Evolutionary conservation across 176 grass and related monocot species (phyloP).

Genomic region (Neostapfia colusana): DNA sequence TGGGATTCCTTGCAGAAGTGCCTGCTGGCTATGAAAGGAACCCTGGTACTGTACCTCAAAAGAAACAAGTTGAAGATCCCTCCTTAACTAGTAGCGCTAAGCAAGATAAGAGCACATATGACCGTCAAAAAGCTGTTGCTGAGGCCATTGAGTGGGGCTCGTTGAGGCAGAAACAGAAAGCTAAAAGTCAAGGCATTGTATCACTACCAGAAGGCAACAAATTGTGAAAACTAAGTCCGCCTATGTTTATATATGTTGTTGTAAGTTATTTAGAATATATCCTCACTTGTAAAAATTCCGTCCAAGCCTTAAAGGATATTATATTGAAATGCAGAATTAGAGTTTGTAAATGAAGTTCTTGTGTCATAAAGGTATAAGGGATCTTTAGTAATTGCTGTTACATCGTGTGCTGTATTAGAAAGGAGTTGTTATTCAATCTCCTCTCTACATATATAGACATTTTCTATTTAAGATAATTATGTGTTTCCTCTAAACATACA

Average conservation of each 20-base stretch:
- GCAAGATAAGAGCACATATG: slow-evolving; percentile 31
- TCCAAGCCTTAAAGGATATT: not conserved
- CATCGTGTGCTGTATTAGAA: not conserved
- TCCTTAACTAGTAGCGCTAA: slow-evolving; percentile 13
- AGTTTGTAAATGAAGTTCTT: slow-evolving; percentile 37
- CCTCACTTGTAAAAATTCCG: slow-evolving; percentile 29
- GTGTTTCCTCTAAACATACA: not conserved
- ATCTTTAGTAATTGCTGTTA: slow-evolving; percentile 5
- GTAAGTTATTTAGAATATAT: slow-evolving; percentile 24
- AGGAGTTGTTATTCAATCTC: not conserved
- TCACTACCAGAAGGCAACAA: slow-evolving; percentile 26
- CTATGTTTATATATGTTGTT: not conserved
- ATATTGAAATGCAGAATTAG: slow-evolving; percentile 26
- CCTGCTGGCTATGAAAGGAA: slow-evolving; percentile 30
- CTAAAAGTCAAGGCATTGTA: slow-evolving; percentile 20
- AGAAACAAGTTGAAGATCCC: slow-evolving; percentile 28
- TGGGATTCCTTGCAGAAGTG: slow-evolving; percentile 58
- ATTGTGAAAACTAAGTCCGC: slow-evolving; percentile 18
- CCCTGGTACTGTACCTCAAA: not conserved
- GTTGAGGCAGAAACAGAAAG: slow-evolving; percentile 47
- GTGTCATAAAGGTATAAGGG: slow-evolving; percentile 21
- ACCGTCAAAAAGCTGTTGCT: slow-evolving; percentile 49
- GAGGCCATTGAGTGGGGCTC: slow-evolving; percentile 67
- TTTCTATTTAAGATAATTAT: not conserved
- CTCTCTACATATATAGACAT: not conserved